Evolutionary conservation across 805 yeast species (phyloP), one percentile per base, ranked within the genome.

Genomic region (Ogataea sp.): DNA sequence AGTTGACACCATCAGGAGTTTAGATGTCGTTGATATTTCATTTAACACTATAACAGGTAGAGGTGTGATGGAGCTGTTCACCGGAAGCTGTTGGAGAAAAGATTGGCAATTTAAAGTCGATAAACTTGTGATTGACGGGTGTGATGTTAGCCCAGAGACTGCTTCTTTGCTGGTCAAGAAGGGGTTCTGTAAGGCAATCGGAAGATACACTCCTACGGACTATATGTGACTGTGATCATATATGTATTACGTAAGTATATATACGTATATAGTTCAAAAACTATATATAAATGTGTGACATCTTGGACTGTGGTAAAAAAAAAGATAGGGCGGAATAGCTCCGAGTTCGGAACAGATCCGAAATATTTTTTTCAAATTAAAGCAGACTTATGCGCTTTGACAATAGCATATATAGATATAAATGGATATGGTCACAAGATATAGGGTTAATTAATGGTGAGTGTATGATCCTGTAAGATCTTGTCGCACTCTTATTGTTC

Each of bases 11-110:
- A 42, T 38, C 3, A 32, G 20, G 4, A 26, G 36, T 11, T 30
- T 54, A 20, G 32, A 42, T 5, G 7, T 9, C 3, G 34, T 54
- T 16, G 46, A 50, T 29, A 25, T 54, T 2, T 51, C 59, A 10
- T 29, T 29, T 7, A 53, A 52, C 39, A 43, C 42, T 18, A 42
- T 54, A 10, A 49, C 50, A 5, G 55, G 58, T 2, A 48, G 51
- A 20, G 59, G 56, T 1, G 32, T 40, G 32, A 25, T 50, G 15
- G 51, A 46, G 2, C 38, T 53, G 33, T 54, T 68, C 61, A 33
- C 35, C 9, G 6, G 46, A 43, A 28, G 29, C 34, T 13, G 39
- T 40, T 18, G 21, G 21, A 10, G 14, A 33, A 34, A 26, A 6
- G 31, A 39, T 1, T 39, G 49, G 11, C 46, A 45, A 46, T 38